Evolutionary conservation across 2,329 filamentous ascomycete genomes (phyloP).

Genomic region (Onygenales sp.): DNA sequence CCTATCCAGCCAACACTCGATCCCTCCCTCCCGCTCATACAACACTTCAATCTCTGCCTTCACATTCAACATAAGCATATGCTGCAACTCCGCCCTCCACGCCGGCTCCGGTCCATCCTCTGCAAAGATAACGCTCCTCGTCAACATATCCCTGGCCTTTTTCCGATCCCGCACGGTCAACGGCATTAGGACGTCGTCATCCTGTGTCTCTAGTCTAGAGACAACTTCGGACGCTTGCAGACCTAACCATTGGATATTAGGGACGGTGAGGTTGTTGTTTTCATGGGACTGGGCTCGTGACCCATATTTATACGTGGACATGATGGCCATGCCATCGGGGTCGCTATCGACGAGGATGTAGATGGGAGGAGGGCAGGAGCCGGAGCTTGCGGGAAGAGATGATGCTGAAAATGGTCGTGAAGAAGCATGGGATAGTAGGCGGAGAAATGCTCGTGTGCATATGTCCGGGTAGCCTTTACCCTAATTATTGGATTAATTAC

Average conservation of each 20-base stretch:
- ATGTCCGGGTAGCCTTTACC: conserved; percentile 59
- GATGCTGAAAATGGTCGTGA: background rate
- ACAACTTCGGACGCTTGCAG: conserved; percentile 35
- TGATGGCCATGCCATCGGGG: conserved; percentile 53
- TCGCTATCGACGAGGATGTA: conserved; percentile 51
- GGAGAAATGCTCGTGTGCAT: conserved; percentile 45
- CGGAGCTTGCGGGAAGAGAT: conserved; percentile 13
- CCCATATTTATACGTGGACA: conserved; percentile 55
- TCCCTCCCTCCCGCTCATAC: conserved; percentile 32
- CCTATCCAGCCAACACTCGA: conserved; percentile 35
- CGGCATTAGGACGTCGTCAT: conserved; percentile 28
- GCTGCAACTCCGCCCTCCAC: conserved; percentile 46
- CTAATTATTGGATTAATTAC: conserved; percentile 22
- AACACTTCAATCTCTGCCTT: conserved; percentile 55
- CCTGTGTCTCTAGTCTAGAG: conserved; percentile 15
- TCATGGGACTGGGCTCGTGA: conserved; percentile 48
- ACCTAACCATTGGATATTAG: conserved; percentile 49
- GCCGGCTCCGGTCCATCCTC: conserved; percentile 35
- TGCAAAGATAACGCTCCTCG: conserved; percentile 30
- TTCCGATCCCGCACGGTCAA: conserved; percentile 46
- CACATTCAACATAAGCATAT: conserved; percentile 52
- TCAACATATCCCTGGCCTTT: conserved; percentile 47
- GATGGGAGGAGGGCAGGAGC: conserved; percentile 29
- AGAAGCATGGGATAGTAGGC: conserved; percentile 30
- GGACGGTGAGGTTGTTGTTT: conserved; percentile 36